Base-by-base conservation (phyloP, 73 alveolate species). In the Effrenium voratum region DNA sequence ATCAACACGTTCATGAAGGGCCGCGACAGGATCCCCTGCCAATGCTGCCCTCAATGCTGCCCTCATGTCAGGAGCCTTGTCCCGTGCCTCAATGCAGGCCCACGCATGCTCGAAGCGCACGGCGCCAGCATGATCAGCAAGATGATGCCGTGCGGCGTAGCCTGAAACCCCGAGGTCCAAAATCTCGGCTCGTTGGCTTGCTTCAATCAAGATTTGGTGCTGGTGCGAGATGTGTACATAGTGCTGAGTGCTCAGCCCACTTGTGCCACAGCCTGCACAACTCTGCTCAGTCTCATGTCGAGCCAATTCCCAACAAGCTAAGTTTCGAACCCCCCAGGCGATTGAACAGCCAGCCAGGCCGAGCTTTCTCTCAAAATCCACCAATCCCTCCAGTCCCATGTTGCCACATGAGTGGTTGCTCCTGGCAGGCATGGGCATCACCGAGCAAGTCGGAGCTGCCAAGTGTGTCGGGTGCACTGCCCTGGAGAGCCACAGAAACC, bases 51-150 rank as follows among this genome's bases (percentile, higher is more conserved):
- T 30, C 13, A 68, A 68, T n/a, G 41, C 36, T 30, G 19, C 81
- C 36, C 45, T 13, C 81, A 68, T 19, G 28, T n/a, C 81, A 68
- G 8, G 36, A n/a, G 84, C 45, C 45, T 70, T 26, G 45, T 2
- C 38, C 36, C 8, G 16, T 49, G 22, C 95, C 95, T 87, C 85
- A 72, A 87, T 63, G 84, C 83, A 63, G 5, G 95, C 95, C 95
- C 95, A 87, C 38, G 95, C 95, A 44, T 87, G 95, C 75, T 87
- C 95, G 72, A 87, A 87, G 44, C 95, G 95, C 47, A 87, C 95
- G 16, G 95, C 95, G 45, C 85, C 84, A 15, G 60, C 95, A 34
- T 30, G 66, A 47, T 63, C 83, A 26, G 95, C 95, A 68, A 87
- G 50, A 26, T 70, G 57, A 32, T 87, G 95, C 19, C 95, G 72